Percentiles rank a stretch among this genome's conserved stretches.
Evolutionary conservation across 2,329 filamentous ascomycete genomes (phyloP).

Genomic region (Fusarium anthophilum): DNA sequence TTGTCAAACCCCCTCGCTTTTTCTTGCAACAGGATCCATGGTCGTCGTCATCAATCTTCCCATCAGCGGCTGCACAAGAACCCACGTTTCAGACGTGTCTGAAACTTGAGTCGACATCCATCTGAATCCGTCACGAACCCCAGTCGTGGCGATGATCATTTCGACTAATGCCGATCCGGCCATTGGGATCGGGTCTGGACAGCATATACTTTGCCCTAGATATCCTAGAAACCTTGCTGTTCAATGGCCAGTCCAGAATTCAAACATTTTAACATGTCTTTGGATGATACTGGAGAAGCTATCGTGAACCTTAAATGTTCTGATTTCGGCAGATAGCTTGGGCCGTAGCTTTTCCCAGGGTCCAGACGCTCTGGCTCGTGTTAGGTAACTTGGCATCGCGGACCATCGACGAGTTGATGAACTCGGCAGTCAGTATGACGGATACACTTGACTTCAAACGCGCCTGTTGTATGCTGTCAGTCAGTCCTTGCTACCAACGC

Average conservation of each 20-base stretch:
- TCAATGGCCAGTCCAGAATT: not conserved
- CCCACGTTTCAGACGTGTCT: constrained; percentile 28
- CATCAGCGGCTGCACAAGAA: constrained; percentile 3
- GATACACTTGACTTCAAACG: not conserved
- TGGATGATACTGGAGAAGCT: not conserved
- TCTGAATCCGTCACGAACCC: constrained; percentile 19
- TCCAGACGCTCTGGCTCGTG: not conserved
- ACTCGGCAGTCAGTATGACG: not conserved
- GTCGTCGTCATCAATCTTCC: constrained; percentile 14
- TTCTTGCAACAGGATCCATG: not conserved
- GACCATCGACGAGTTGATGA: not conserved
- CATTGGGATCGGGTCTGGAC: not conserved
- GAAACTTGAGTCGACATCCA: constrained; percentile 23
- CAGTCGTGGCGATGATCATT: not conserved
- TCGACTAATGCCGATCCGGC: not conserved
- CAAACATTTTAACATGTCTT: not conserved
- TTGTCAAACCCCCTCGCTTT: constrained; percentile 5
- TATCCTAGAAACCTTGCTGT: not conserved
- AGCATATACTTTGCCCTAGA: not conserved
- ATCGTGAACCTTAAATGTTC: not conserved
- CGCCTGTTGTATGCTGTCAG: not conserved
- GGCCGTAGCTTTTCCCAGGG: not conserved
- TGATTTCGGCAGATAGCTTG: not conserved
- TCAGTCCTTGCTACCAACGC: not conserved
- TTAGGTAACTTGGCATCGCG: not conserved